Evolutionary conservation across 495 filamentous ascomycete species (phyloP), one percentile per base, ranked within the genome.

Genomic region (Parathielavia appendiculata): DNA sequence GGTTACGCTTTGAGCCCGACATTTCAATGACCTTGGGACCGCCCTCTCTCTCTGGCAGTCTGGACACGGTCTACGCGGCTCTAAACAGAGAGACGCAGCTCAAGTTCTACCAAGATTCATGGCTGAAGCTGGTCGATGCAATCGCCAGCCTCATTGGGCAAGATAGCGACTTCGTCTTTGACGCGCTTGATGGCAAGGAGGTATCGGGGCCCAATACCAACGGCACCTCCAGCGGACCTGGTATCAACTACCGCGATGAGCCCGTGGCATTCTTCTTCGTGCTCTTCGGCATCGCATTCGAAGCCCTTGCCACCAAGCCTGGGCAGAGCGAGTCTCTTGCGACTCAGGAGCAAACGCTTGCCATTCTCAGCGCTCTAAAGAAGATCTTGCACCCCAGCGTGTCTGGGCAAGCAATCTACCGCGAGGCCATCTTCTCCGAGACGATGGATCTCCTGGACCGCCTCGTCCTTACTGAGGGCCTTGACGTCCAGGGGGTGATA

Each of bases 181-280:
- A 97, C 67, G 95, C 93, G 17, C 73, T 97, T 2, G 93, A 99
- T 69, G 90, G 90, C 38, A 96, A 92, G 70, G 82, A 85, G 52
- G 75, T 81, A 12, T 73, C 83, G 22, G 71, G 67, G 1, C 66
- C 78, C 5, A 69, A 75, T 32, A 63, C 73, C 3, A 81, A 85
- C 66, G 83, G 75, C 5, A 67, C 71, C 13, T 70, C 74, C 4
- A 80, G 77, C 53, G 76, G 75, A 2, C 81, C 83, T 14, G 87
- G 90, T 62, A 97, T 99, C 71, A 96, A 97, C 66, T 97, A 97
- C 66, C 90, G 93, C 19, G 92, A 97, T 67, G 95, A 99, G 68
- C 93, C 93, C 0, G 91, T 97, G 16, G 93, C 93, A 1, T 99
- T 99, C 78, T 99, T 99, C 74, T 99, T 99, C 64, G 91, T 99